These are phyloP conservation scores for Peribolospora baueri DNA, from an alignment of 768 basidiomycete genomes.

Conservation along the genomic window DNA sequence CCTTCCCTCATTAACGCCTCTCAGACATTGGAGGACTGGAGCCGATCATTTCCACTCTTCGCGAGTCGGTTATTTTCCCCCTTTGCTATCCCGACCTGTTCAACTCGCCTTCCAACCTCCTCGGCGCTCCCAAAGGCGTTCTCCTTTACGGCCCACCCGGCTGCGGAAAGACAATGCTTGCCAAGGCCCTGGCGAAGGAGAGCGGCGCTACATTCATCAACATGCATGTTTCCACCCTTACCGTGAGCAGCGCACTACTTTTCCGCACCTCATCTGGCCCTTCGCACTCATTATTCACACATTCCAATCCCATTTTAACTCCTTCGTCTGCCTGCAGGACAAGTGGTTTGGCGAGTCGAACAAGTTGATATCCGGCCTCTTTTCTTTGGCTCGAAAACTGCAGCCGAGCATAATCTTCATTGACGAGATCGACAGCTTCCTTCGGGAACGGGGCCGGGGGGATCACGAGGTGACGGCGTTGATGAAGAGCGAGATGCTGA, in stretches of 20 bases:
- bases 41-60: slow-evolving; percentile 59
- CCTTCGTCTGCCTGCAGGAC: slow-evolving; percentile 12
- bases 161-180: slow-evolving; percentile 99
- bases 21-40: slow-evolving; percentile 83
- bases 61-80: slow-evolving; percentile 89
- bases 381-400: slow-evolving; percentile 75
- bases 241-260: slow-evolving; percentile 28
- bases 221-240: slow-evolving; percentile 45
- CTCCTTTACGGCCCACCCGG: slow-evolving; percentile 82
- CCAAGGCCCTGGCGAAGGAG: slow-evolving; percentile 91
- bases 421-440: slow-evolving; percentile 90
- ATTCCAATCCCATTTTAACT: background rate
- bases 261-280: background rate
- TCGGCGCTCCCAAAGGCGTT: slow-evolving; percentile 84
- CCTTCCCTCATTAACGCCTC: background rate
- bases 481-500: slow-evolving; percentile 96
- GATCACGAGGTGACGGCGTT: slow-evolving; percentile 96
- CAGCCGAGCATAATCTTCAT: slow-evolving; percentile 96
- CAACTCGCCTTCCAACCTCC: slow-evolving; percentile 45
- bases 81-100: slow-evolving; percentile 76
- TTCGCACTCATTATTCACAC: background rate
- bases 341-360: slow-evolving; percentile 71
- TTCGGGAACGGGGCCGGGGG: slow-evolving; percentile 59
- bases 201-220: slow-evolving; percentile 93
- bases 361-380: slow-evolving; percentile 81